These are phyloP conservation scores for Saccharomycopsis schoenii DNA, from an alignment of 805 yeast species.

Conservation along the genomic window DNA sequence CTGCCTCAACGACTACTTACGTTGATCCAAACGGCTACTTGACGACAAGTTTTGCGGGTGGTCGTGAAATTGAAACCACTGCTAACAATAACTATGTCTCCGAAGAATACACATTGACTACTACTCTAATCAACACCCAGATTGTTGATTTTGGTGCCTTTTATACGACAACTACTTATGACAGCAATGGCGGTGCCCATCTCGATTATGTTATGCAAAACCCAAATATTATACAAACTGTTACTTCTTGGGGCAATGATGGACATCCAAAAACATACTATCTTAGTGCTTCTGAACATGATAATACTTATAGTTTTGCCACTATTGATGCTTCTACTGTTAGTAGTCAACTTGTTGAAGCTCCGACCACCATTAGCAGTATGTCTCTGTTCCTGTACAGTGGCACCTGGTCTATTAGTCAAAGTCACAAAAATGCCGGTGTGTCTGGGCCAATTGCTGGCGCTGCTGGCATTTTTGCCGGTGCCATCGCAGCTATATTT, in stretches of 20 bases:
- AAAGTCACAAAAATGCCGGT: background rate
- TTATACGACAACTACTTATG: slow-evolving; percentile 16
- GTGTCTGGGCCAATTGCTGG: slow-evolving; percentile 10
- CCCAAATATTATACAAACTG: slow-evolving; percentile 4
- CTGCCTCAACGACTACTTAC: slow-evolving; percentile 7
- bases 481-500: background rate
- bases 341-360: slow-evolving; percentile 2
- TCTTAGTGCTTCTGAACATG: slow-evolving; percentile 5
- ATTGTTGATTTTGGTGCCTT: slow-evolving; percentile 10
- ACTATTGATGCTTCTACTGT: slow-evolving; percentile 4
- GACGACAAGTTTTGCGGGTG: slow-evolving; percentile 13
- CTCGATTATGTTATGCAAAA: slow-evolving; percentile 10
- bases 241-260: slow-evolving; percentile 15
- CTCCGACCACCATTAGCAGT: slow-evolving; percentile 9
- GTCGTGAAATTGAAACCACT: slow-evolving; percentile 15
- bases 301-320: background rate
- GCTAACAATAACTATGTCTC: slow-evolving; percentile 10
- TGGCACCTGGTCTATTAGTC: background rate
- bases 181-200: slow-evolving; percentile 4
- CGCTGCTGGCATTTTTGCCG: background rate
- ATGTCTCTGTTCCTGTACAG: background rate
- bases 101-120: slow-evolving; percentile 11
- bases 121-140: slow-evolving; percentile 6
- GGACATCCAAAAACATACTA: slow-evolving; percentile 14
- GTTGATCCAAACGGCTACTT: slow-evolving; percentile 11